Base-by-base conservation (phyloP, 2,329 filamentous ascomycete species). In the Calonectria pseudoturangicola region DNA sequence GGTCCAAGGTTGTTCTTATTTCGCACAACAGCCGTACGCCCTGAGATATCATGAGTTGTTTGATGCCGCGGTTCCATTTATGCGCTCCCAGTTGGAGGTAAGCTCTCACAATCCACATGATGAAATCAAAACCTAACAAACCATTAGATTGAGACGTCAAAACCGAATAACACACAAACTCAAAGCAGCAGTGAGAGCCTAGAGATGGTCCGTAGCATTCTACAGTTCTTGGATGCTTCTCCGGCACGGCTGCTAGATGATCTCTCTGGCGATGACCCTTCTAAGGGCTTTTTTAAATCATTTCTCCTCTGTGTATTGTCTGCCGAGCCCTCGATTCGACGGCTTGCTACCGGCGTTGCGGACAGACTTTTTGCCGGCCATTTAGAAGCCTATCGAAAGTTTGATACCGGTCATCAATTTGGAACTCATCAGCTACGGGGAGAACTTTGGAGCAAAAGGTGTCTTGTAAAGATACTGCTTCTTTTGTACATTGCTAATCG, bases 1-100 rank as follows among this genome's bases (percentile, higher is more conserved):
- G 30, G 87, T 93, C 27, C 90, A 91, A 79, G 89, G 89, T 13
- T 93, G 91, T 76, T 88, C 89, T 45, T 90, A 92, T 79, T 92
- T 93, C 82, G 90, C 91, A 10, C 86, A 87, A 64, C 86, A 90
- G 71, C 82, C 85, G 5, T 85, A 89, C 73, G 81, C 87, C 13
- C 81, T 85, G 12, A 84, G 86, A 60, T 93, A 91, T 75, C 83
- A 86, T 47, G 86, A 86, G n/a, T 82, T 93, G 3, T 92, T 92
- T 78, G 81, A 84, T 7, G 87, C 87, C 28, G 87, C 88, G 4
- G 86, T 90, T 5, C 87, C 88, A 0, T 92, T 91, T 72, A 88
- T 93, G 79, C 88, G 88, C 72, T 81, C 81, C 18, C 89, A 91
- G 77, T 77, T 93, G 16, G 88, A 90, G 86, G 90, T 92, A 80